These are phyloP conservation scores for Lagenaria siceraria DNA, from an alignment of 306 rosid species.

Conservation along the genomic window DNA sequence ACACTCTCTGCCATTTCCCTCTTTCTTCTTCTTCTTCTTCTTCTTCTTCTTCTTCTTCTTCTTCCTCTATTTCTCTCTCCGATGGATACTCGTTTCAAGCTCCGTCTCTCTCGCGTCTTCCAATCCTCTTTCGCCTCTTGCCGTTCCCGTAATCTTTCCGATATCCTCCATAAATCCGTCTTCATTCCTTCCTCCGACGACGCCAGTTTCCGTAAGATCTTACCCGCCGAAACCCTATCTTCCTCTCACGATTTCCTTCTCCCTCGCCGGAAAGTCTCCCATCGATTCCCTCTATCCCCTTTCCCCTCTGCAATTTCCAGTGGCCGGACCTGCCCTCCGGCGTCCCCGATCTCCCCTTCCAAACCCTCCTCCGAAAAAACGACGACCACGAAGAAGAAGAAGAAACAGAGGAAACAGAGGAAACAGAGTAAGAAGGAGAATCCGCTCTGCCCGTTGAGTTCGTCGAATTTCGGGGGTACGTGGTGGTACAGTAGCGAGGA, in stretches of 20 bases:
- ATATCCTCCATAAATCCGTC: constrained; percentile 49
- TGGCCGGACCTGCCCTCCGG: constrained; percentile 27
- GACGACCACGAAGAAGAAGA: constrained; percentile 11
- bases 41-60: background rate
- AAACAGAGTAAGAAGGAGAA: constrained; percentile 26
- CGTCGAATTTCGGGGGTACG: constrained; percentile 31
- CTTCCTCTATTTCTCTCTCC: background rate
- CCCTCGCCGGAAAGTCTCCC: constrained; percentile 37
- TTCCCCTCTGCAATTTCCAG: constrained; percentile 23
- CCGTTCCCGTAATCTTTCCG: constrained; percentile 45
- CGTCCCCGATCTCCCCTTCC: constrained; percentile 26
- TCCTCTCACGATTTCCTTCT: constrained; percentile 28
- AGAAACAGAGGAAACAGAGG: constrained; percentile 23
- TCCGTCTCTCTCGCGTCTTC: constrained; percentile 70
- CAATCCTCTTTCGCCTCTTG: constrained; percentile 75
- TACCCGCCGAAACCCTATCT: constrained; percentile 19
- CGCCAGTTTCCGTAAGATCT: constrained; percentile 11
- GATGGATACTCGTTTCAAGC: constrained; percentile 66
- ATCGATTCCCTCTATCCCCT: background rate
- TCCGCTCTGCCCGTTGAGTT: constrained; percentile 23
- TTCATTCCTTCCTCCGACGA: constrained; percentile 20
- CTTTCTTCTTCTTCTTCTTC: background rate
- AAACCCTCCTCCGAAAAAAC: constrained; percentile 23
- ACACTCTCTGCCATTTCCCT: constrained; percentile 1
- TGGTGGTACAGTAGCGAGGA: constrained; percentile 79